phyloP scores from a whole-genome alignment of 495 filamentous ascomycete species.

The Rusavskia elegans region DNA sequence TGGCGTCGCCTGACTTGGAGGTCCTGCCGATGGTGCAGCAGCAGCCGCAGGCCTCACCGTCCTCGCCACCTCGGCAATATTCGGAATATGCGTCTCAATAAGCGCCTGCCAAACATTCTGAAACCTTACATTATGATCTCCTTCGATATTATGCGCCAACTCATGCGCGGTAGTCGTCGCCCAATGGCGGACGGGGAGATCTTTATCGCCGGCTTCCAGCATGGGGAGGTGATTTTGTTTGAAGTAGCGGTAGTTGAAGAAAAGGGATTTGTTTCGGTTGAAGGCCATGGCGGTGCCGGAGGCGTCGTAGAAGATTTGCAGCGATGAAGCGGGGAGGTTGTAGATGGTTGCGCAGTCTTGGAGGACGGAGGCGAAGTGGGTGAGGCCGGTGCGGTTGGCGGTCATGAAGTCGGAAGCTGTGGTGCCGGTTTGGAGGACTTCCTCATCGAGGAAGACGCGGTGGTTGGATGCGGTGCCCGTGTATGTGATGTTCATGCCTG shows the following conservation, averaged over 20 bases:
- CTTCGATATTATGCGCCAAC: no score
- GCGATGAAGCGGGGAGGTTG: constrained; percentile 34
- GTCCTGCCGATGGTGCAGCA: no score
- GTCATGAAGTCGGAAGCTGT: constrained; percentile 40
- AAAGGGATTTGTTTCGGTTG: constrained; percentile 70
- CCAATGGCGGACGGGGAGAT: no score
- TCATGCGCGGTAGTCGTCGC: no score
- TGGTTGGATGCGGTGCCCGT: constrained; percentile 55
- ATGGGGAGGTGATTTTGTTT: constrained; percentile 24
- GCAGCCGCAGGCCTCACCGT: no score
- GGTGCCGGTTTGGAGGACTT: constrained; percentile 22
- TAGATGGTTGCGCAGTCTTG: constrained; percentile 55
- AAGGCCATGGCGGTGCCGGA: constrained; percentile 76
- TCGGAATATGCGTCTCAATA: no score
- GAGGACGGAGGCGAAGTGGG: constrained; percentile 55
- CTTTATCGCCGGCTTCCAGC: no score
- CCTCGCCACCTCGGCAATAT: no score
- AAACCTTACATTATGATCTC: no score
- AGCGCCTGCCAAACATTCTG: no score
- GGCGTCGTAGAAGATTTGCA: constrained; percentile 83
- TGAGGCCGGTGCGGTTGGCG: constrained; percentile 45
- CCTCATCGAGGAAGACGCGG: constrained; percentile 52
- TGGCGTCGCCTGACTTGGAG: no score
- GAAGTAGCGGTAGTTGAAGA: constrained; percentile 88
- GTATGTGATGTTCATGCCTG: constrained; percentile 65